A percentile compares a stretch with the other conserved stretches of the same genome.
Evolutionary conservation across 371 early-diverging fungal species (phyloP).

Genomic region (Rhizopus stolonifer): DNA sequence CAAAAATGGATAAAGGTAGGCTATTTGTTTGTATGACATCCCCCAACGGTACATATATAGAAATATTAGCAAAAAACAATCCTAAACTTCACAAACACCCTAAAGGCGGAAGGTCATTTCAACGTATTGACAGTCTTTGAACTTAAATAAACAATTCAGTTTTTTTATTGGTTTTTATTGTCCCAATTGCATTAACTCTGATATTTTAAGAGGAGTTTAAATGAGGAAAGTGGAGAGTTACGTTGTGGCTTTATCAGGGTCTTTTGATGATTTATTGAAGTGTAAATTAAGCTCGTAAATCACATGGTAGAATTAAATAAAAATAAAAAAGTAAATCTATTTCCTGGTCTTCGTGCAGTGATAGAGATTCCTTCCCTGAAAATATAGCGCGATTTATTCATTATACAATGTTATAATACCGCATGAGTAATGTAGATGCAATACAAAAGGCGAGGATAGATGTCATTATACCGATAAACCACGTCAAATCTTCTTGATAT

Average conservation of each 20-base stretch:
- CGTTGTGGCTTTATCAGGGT: too few relatives aligned
- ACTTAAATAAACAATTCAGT: too few relatives aligned
- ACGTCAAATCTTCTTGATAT: slow-evolving; percentile 37
- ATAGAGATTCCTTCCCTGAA: too few relatives aligned
- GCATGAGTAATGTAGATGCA: slow-evolving; percentile 26
- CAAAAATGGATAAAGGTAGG: slow-evolving; percentile 61
- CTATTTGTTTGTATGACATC: too few relatives aligned
- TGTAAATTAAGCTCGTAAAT: too few relatives aligned
- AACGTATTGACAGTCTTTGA: slow-evolving; percentile 59
- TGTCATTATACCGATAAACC: slow-evolving; percentile 27
- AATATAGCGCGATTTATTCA: not conserved
- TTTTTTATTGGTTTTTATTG: too few relatives aligned
- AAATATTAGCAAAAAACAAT: slow-evolving; percentile 73
- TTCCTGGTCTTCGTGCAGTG: too few relatives aligned
- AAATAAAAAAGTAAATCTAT: slow-evolving; percentile 2
- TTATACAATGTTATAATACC: slow-evolving; percentile 30
- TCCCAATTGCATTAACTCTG: too few relatives aligned
- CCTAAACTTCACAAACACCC: slow-evolving; percentile 76
- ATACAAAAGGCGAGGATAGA: slow-evolving; percentile 31
- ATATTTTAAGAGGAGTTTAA: too few relatives aligned
- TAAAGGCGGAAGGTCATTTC: slow-evolving; percentile 75
- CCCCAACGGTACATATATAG: slow-evolving; percentile 27
- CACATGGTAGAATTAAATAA: slow-evolving; percentile 11
- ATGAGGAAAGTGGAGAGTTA: too few relatives aligned
- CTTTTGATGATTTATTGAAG: too few relatives aligned